Evolutionary conservation across 371 early-diverging fungal genomes (phyloP), one percentile per base, ranked within the genome.

Genomic region (Zychaea mexicana): DNA sequence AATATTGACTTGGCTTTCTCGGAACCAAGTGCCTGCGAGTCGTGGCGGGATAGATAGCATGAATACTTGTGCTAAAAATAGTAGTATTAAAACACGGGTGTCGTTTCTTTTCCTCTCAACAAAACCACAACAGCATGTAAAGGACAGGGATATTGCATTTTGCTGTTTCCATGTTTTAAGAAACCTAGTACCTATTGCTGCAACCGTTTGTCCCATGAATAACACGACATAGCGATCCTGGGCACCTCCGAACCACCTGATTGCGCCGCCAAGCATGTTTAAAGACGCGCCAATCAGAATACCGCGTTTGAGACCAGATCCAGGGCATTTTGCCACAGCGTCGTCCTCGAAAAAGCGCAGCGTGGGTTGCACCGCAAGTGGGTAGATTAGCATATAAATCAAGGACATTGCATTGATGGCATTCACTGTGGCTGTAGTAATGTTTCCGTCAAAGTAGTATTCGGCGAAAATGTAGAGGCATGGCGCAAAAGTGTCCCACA

Each of bases 401-500:
- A 76, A 66, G 1, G 82, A 79, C 45, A 85, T 57, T 2, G 76
- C 68, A 57, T 83, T 76, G 42, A 85, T 80, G 64, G 79, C 76
- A 66, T 80, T 80, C 13, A 73, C 68, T 0, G 80, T 76, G 2
- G 54, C 32, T 1, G 71, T 65, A 0, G 57, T 60, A 28, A 52
- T 56, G 12, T 64, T 24, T 38, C 71, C 66, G n/a, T 49, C 49
- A 59, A 77, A 79, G 55, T 76, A 85, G 60, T 83, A 78, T 9
- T 73, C 65, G 45, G 71, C 72, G 65, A 85, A 85, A 5, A 78
- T 73, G 57, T 80, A 80, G 8, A 83, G 62, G 55, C 78, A 83
- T 8, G 85, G 85, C 10, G 83, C 78, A 67, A 85, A 85, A 0
- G 85, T 77, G 19, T 83, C 83, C 85, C 85, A 85, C 74, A 82